A percentile compares a stretch with the other conserved stretches of the same genome.
These are phyloP conservation scores for Pyronema omphalodes DNA, from an alignment of 495 filamentous ascomycete species.

Conservation along the genomic window DNA sequence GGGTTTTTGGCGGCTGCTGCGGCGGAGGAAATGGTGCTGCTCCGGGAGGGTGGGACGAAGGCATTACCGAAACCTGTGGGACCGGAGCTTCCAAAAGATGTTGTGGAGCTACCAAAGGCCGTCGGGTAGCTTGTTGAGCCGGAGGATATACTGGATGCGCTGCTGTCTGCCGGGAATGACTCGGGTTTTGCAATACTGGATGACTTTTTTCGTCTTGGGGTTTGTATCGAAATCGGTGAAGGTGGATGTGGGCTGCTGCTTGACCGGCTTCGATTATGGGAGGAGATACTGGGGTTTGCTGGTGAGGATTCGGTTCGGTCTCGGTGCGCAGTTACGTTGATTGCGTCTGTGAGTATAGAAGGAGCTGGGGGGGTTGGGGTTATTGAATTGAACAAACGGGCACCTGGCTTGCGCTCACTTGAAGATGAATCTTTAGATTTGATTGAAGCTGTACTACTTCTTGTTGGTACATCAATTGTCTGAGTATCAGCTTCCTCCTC, in stretches of 20 bases:
- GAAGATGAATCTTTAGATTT: slow-evolving; percentile 5
- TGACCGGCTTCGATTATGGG: slow-evolving; percentile 7
- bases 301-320: background rate
- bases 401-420: slow-evolving; percentile 18
- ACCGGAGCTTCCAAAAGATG: background rate
- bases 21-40: slow-evolving; percentile 4
- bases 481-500: slow-evolving; percentile 15
- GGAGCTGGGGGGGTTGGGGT: slow-evolving; percentile 15
- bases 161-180: background rate
- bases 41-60: slow-evolving; percentile 8
- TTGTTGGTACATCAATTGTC: slow-evolving; percentile 10
- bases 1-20: background rate
- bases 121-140: too few species aligned
- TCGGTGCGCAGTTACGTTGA: slow-evolving; percentile 21
- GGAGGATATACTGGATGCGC: too few species aligned
- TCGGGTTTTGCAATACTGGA: background rate
- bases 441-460: slow-evolving; percentile 29
- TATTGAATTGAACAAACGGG: slow-evolving; percentile 17
- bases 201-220: background rate
- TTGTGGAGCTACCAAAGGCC: slow-evolving; percentile 24
- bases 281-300: background rate
- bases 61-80: too few species aligned
- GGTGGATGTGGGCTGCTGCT: slow-evolving; percentile 19
- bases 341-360: slow-evolving; percentile 19
- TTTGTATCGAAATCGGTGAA: slow-evolving; percentile 8